phyloP scores from a whole-genome alignment of 441 rosid species.

The Gossypium gossypioides region DNA sequence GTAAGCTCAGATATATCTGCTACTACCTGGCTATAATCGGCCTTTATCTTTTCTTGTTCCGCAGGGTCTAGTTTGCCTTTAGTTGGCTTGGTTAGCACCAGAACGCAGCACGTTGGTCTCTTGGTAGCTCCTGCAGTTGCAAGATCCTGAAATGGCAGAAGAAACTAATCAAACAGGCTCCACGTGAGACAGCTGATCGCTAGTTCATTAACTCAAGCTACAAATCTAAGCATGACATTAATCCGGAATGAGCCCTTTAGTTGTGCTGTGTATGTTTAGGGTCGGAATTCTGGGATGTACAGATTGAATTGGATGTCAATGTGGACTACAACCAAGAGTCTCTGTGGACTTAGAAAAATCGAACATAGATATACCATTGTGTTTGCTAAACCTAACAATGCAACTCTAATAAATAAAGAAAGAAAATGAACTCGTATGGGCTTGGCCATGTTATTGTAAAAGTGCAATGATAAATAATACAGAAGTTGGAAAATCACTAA shows the following conservation, averaged over 20 bases:
- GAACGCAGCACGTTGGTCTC: conserved; percentile 31
- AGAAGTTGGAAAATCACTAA: not conserved
- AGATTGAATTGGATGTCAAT: not conserved
- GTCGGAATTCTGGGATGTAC: not conserved
- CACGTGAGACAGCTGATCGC: not conserved
- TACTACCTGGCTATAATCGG: conserved; percentile 2
- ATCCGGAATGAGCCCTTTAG: not conserved
- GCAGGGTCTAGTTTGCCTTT: conserved; percentile 22
- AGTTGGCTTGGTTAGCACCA: conserved; percentile 21
- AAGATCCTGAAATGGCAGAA: conserved; percentile 21
- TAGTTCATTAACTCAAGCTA: not conserved
- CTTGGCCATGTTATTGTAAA: not conserved
- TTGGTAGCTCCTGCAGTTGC: conserved; percentile 32
- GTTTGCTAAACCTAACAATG: not conserved
- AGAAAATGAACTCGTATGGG: not conserved
- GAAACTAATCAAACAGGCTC: not conserved
- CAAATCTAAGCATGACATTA: not conserved
- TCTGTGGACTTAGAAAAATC: not conserved
- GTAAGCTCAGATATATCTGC: conserved; percentile 7
- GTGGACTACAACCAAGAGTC: not conserved
- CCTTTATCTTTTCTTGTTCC: conserved; percentile 9
- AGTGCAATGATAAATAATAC: not conserved
- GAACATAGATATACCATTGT: not conserved
- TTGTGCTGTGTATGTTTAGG: not conserved
- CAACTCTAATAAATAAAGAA: not conserved